Percentiles rank a stretch among this genome's conserved stretches.
Conservation (phyloP, 1,284 basidiomycete species). For the Papiliotrema terrestris region DNA sequence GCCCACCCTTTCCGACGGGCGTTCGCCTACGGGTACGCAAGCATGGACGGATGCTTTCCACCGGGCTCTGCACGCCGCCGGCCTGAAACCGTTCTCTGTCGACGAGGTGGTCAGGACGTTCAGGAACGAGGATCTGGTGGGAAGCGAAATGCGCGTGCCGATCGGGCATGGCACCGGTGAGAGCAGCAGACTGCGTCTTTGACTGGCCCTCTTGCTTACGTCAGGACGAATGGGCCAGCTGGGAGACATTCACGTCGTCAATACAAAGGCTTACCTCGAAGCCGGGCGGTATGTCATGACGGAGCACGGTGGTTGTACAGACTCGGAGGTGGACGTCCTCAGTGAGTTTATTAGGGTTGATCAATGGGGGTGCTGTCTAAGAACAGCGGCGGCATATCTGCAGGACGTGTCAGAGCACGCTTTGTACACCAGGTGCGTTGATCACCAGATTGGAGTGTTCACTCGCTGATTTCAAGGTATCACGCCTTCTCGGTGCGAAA, state of each 20-base stretch:
- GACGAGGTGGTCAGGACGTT: constrained; percentile 8
- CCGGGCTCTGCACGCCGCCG: constrained; percentile 41
- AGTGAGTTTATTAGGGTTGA: constrained; percentile 9
- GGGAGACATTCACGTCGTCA: constrained; percentile 17
- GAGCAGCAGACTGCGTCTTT: constrained; percentile 3
- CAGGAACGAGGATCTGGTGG: constrained; percentile 11
- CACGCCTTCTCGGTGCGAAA: constrained; percentile 8
- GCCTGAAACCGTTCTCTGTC: constrained; percentile 22
- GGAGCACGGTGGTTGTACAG: constrained; percentile 17
- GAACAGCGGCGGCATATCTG: constrained; percentile 1
- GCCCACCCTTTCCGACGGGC: constrained; percentile 6
- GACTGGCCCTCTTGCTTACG: no score
- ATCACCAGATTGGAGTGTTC: neutral
- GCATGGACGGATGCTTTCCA: constrained; percentile 17
- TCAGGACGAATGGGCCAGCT: constrained; percentile 21
- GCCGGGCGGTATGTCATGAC: constrained; percentile 18
- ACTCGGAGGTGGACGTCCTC: constrained; percentile 22
- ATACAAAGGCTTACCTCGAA: constrained; percentile 17
- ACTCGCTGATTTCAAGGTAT: constrained; percentile 1
- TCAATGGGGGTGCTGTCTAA: neutral
- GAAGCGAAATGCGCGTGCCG: constrained; percentile 19
- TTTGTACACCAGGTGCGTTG: constrained; percentile 3
- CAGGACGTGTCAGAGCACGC: neutral
- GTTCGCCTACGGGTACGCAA: constrained; percentile 8
- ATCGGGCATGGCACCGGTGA: constrained; percentile 21